Evolutionary conservation across 805 yeast species (phyloP), one percentile per base, ranked within the genome.

Genomic region (Saccharomycopsis oosterbeekiorum): DNA sequence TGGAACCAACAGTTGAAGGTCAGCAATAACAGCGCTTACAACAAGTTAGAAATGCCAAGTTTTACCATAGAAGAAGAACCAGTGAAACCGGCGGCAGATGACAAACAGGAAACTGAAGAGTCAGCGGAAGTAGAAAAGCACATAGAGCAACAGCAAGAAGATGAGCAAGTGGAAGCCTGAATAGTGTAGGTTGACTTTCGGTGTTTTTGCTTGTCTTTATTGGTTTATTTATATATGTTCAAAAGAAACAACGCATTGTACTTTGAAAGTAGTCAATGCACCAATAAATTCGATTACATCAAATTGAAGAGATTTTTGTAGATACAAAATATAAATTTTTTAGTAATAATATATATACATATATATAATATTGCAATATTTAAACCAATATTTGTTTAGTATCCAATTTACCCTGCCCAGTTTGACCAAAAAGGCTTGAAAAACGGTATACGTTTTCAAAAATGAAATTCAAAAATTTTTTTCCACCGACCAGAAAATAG

Each of bases 1-100:
- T 93, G 99, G 98, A 88, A 88, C 73, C 72, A 76, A 15, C 71
- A 77, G 54, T 77, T 93, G 62, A 69, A 59, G 1, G 68, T 73
- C 14, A 72, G 75, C 43, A 88, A 86, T 47, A 84, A 87, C 67
- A 70, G 71, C 1, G 74, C 77, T 58, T 85, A 92, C 59, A 84
- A 81, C 11, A 80, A 93, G 73, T 76, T 92, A 60, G 42, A 55
- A 37, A 24, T 61, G 39, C 63, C 63, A 26, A 34, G 29, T 47
- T 29, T 59, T 19, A 17, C 55, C 51, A 24, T 8, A 5, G 59
- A 57, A 43, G 40, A 21, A 42, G 55, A 37, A 4, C 19, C 42
- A 29, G 59, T 36, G 37, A 47, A 26, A 19, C 40, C 37, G 9
- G 15, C 19, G 1, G 37, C 6, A 5, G n/a, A 19, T 15, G 40